Evolutionary conservation across 495 filamentous ascomycete genomes (phyloP), one percentile per base, ranked within the genome.

Genomic region (Aspergillus hancockii): DNA sequence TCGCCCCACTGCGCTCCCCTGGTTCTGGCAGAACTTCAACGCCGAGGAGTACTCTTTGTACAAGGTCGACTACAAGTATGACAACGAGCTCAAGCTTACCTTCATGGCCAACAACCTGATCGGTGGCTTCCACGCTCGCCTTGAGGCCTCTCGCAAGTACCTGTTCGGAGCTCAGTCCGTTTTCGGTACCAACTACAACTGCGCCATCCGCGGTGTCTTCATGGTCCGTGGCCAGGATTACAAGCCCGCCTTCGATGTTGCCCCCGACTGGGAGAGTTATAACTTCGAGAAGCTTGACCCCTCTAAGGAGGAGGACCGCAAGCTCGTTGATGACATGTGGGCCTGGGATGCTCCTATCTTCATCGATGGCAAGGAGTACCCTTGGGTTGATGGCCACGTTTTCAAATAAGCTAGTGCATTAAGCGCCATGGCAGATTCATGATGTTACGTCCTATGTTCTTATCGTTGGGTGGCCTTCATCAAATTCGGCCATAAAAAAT

Each of bases 71-170:
- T 99, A 97, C 86, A 97, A 96, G 83, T 98, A 98, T 84, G 93
- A 97, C 78, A 86, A 96, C 53, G 94, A 98, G 85, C 86, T 98
- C 66, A 97, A 92, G 67, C 80, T 92, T 71, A 90, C 89, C 71
- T 98, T 98, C 88, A 98, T 98, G 94, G 89, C 91, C 61, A 90
- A 87, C 81, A 98, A 98, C 84, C 80, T 97, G 72, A 93, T 98
- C 71, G 85, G 85, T 79, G 95, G 94, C 71, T 96, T 98, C 85
- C 96, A 97, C 81, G 85, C 85, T 72, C 95, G 94, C 81, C 90
- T 99, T 58, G 94, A 99, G 85, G 94, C 74, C 60, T 96, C 91
- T 71, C 93, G 94, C 82, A 99, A 98, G 87, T 97, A 93, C 85
- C 79, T 99, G 76, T 98, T 99, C 82, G 94, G 94, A 70, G 86